Conservation (phyloP, 2,329 filamentous ascomycete genomes). For the Albophoma yamanashiensis region DNA sequence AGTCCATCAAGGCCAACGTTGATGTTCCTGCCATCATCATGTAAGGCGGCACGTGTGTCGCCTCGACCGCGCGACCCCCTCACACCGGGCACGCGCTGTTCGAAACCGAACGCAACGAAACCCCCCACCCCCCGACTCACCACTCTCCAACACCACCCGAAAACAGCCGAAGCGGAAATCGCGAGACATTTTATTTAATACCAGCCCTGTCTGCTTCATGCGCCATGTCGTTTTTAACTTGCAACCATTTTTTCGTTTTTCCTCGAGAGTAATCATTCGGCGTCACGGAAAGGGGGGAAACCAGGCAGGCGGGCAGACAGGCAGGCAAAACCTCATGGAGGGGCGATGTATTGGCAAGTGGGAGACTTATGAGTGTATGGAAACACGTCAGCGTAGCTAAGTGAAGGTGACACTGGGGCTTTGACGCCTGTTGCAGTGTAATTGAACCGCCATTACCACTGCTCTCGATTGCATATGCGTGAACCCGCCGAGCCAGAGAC, state of each 20-base stretch:
- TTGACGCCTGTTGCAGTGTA: neutral
- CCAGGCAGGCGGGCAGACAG: constrained; percentile 3
- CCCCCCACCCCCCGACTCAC: neutral
- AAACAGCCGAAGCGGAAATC: neutral
- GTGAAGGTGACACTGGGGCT: constrained; percentile 1
- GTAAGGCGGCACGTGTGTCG: constrained; percentile 26
- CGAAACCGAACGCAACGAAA: neutral
- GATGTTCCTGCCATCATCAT: constrained; percentile 66
- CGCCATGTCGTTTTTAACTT: neutral
- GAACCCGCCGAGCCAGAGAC: neutral
- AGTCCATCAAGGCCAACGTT: constrained; percentile 98
- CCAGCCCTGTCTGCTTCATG: neutral
- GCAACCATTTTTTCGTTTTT: neutral
- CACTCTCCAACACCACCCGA: neutral
- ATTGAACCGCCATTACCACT: neutral
- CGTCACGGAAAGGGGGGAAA: constrained; percentile 5
- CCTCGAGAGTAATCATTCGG: constrained; percentile 1
- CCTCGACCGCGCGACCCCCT: neutral
- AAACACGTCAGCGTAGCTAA: constrained; percentile 6
- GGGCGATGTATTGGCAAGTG: constrained; percentile 2
- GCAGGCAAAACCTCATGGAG: constrained; percentile 4
- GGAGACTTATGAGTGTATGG: constrained; percentile 4
- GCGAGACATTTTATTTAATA: neutral
- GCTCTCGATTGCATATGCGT: no score
- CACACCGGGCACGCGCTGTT: neutral